Base-by-base conservation (phyloP, 345 rosid genomes). In the Lepidium africanum region DNA sequence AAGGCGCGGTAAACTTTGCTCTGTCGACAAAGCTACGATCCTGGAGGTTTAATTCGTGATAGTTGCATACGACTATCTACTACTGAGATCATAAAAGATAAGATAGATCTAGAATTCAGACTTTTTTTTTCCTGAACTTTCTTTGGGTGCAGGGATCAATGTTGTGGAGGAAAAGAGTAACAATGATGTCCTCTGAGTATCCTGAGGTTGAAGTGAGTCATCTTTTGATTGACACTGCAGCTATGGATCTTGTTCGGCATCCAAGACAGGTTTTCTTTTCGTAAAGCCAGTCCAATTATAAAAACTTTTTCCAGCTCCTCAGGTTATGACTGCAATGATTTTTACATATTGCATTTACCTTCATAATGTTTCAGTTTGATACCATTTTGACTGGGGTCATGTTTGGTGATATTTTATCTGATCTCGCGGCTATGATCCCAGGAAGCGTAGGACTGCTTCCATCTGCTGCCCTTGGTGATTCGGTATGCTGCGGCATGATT, bases 371-470 rank as follows among this genome's bases (percentile, higher is more conserved):
- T 8, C 68, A 70, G 75, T 70, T 70, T 1, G 75, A 70, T 60
- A 61, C 33, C 37, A 70, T 70, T 21, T n/a, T 70, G 37, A 51
- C 75, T 17, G 60, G 60, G 50, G 49, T 60, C 46, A 61, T 70
- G 61, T 61, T 70, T 61, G 75, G 68, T 41, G 68, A 70, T 61
- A 61, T 70, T 10, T 52, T 70, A 10, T 70, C 75, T 51, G 62
- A 70, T 70, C 68, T 60, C 3, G 68, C 75, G 16, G 60, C 75
- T 32, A 37, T 51, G 37, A 70, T 70, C 32, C 67, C 74, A 3
- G 74, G 53, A 70, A 70, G 74, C 19, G 65, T 70, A 30, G 68
- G 74, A 52, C 35, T 70, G 53, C 68, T 60, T 60, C 74, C 74
- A 61, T 70, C 74, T 51, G 67, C 74, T 41, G 10, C 67, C 32